Evolutionary conservation across 176 grass and related monocot species (phyloP), one percentile per base, ranked within the genome.

Genomic region (Triticum urartu): DNA sequence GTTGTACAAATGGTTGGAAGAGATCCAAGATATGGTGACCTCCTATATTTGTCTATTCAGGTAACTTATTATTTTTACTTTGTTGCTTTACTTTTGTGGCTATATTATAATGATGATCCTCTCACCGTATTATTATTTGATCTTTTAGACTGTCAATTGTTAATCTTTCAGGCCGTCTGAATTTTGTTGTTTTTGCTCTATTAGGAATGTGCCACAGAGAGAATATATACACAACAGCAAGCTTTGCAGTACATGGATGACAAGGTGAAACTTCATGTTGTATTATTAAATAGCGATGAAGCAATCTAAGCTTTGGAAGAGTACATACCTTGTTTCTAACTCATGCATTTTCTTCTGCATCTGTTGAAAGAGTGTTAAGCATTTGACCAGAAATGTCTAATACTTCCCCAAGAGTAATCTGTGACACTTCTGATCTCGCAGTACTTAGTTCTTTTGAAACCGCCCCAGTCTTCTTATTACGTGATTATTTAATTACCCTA

Each of bases 1-100:
- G 77, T 92, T 74, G 96, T 94, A 72, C 96, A 98, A 89, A 94
- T 98, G 92, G 88, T 98, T 65, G 96, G 96, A 86, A 93, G 96
- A 69, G 84, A 98, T 91, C 96, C 93, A 87, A 88, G 79, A 87
- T 98, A 95, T 22, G 86, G 71, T 71, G 90, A 88, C 74, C 90
- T 98, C 7, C 85, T 98, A 79, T 89, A 82, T 66, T 92, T 90
- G 78, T 98, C 96, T 87, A 89, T 98, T 90, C 93, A 94, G 93
- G 96, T 98, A 86, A 52, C 24, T 45, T 72, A 25, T 80, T 75
- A 28, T 54, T 85, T 75, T 43, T 18, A 47, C 64, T 72, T 84
- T 24, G 14, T 47, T 35, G 32, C 38, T 36, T 30, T 71, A 68
- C 25, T 64, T 65, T 66, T 86, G 42, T 58, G 45, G 47, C 15